Evolutionary conservation across 768 basidiomycete species (phyloP).

Genomic region (Gautieria morchelliformis): DNA sequence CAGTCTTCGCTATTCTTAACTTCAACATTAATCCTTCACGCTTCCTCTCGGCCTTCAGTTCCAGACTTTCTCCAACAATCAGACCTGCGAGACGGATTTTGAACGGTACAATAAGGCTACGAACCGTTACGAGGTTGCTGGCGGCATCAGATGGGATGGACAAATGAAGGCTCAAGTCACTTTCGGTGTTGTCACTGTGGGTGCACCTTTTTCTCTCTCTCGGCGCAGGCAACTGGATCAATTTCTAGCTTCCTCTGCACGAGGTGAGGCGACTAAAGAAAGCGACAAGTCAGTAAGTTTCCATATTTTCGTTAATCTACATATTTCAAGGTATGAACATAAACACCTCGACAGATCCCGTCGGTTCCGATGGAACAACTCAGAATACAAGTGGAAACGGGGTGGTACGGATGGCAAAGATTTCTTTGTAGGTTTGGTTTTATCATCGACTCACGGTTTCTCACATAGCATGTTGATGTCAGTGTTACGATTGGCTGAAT

Average conservation of each 20-base stretch:
- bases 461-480: background rate
- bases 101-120: conserved; percentile 38
- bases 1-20: background rate
- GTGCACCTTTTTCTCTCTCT: background rate
- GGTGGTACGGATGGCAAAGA: conserved; percentile 24
- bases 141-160: conserved; percentile 44
- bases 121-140: conserved; percentile 39
- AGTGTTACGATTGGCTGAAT: conserved; percentile 5
- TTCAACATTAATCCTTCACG: background rate
- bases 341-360: conserved; percentile 31
- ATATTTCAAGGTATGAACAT: background rate
- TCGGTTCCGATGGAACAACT: conserved; percentile 38
- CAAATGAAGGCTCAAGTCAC: conserved; percentile 33
- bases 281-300: conserved; percentile 36
- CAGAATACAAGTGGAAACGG: conserved; percentile 51
- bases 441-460: background rate
- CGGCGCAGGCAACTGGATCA: background rate
- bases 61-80: conserved; percentile 2
- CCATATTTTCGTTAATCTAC: background rate
- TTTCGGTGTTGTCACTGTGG: conserved; percentile 41
- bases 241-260: conserved; percentile 29
- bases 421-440: conserved; percentile 31
- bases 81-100: conserved; percentile 39
- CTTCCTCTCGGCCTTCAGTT: background rate
- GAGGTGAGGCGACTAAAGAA: conserved; percentile 44